Conservation (phyloP, 805 yeast species). For the Cyberlindnera xishuangbannaensis region DNA sequence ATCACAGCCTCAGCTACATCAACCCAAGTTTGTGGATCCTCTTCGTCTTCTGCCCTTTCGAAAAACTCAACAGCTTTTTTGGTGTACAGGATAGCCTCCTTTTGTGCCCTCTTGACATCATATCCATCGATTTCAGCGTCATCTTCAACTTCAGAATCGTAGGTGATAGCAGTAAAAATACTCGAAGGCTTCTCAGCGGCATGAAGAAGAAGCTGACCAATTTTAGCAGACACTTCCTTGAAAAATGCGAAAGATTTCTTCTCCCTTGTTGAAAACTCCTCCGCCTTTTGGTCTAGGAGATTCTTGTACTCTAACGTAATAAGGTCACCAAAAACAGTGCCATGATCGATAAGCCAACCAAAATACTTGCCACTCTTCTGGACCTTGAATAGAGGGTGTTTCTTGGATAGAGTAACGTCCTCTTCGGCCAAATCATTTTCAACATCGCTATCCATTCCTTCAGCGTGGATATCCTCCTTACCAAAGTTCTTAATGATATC, state of each 20-base stretch:
- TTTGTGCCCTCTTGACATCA: slow-evolving; percentile 38
- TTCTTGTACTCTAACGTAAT: slow-evolving; percentile 12
- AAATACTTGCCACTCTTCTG: slow-evolving; percentile 38
- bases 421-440: slow-evolving; percentile 39
- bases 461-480: slow-evolving; percentile 40
- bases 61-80: slow-evolving; percentile 52
- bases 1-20: slow-evolving; percentile 82
- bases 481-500: slow-evolving; percentile 68
- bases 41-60: slow-evolving; percentile 54
- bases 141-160: slow-evolving; percentile 45
- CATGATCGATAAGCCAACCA: slow-evolving; percentile 38
- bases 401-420: slow-evolving; percentile 33
- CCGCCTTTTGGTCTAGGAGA: slow-evolving; percentile 11
- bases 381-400: slow-evolving; percentile 52
- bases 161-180: slow-evolving; percentile 49
- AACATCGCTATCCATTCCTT: slow-evolving; percentile 54
- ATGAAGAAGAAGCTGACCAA: slow-evolving; percentile 60
- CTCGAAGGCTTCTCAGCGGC: slow-evolving; percentile 59
- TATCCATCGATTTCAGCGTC: slow-evolving; percentile 22
- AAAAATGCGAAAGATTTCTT: slow-evolving; percentile 25
- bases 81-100: slow-evolving; percentile 42
- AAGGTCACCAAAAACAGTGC: slow-evolving; percentile 20
- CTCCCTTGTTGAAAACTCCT: slow-evolving; percentile 15
- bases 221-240: slow-evolving; percentile 38
- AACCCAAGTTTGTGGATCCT: slow-evolving; percentile 78